phyloP scores from a whole-genome alignment of 2,329 filamentous ascomycete species.

The Ustilaginoidea virens region DNA sequence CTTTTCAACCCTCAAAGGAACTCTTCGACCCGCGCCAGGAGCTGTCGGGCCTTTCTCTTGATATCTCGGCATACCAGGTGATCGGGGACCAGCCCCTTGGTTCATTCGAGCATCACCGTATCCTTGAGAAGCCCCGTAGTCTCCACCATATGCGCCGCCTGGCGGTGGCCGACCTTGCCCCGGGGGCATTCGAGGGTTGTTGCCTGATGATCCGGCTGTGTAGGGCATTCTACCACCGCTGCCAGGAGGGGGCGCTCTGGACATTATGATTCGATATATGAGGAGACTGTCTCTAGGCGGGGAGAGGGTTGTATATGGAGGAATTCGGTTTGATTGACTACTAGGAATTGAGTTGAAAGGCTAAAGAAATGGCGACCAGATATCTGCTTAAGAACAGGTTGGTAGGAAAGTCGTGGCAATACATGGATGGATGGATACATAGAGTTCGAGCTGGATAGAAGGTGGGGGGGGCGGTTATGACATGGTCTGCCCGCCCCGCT shows the following conservation, averaged over 20 bases:
- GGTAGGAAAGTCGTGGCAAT: too few species aligned
- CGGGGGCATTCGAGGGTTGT: constrained; percentile 12
- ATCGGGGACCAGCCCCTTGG: constrained; percentile 10
- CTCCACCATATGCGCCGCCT: constrained; percentile 7
- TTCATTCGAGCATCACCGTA: constrained; percentile 12
- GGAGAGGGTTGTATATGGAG: background rate
- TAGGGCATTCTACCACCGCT: constrained; percentile 12
- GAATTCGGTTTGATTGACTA: background rate
- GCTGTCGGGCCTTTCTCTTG: constrained; percentile 14
- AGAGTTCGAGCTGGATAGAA: too few species aligned
- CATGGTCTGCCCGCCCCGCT: too few species aligned
- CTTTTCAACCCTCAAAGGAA: constrained; percentile 28
- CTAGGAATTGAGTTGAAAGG: too few species aligned
- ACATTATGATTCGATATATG: too few species aligned
- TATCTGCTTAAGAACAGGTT: too few species aligned
- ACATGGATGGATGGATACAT: too few species aligned
- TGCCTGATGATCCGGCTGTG: constrained; percentile 13
- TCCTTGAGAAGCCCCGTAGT: constrained; percentile 13
- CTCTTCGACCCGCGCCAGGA: constrained; percentile 13
- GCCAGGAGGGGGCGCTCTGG: constrained; percentile 12
- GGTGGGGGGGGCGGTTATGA: too few species aligned
- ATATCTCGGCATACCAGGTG: constrained; percentile 11
- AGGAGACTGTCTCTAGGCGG: too few species aligned
- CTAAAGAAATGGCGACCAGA: too few species aligned
- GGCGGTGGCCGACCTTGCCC: constrained; percentile 8